A percentile compares a stretch with the other conserved stretches of the same genome.
Evolutionary conservation across 805 yeast species (phyloP).

Genomic region (Blastobotrys terrestris): DNA sequence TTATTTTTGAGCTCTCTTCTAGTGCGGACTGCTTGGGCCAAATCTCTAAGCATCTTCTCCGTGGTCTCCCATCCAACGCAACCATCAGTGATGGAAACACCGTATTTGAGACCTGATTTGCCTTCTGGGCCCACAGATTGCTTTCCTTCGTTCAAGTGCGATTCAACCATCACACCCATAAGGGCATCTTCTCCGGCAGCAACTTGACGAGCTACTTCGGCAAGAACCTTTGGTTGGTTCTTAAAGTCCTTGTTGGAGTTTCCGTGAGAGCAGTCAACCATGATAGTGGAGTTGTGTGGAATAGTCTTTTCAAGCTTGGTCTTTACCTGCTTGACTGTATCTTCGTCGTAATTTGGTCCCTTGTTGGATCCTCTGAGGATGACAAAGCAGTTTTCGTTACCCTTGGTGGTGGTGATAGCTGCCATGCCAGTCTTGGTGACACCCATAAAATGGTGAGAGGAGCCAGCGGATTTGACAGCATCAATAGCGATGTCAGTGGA

Average conservation of each 20-base stretch:
- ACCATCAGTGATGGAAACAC: constrained; percentile 95
- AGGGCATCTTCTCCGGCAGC: constrained; percentile 71
- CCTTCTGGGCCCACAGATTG: constrained; percentile 70
- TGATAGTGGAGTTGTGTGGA: constrained; percentile 48
- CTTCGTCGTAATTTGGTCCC: constrained; percentile 87
- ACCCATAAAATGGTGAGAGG: constrained; percentile 92
- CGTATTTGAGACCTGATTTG: constrained; percentile 67
- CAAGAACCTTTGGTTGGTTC: constrained; percentile 92
- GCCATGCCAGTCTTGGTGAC: constrained; percentile 97
- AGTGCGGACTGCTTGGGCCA: constrained; percentile 75
- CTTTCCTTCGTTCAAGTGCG: constrained; percentile 84
- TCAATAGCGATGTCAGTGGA: constrained; percentile 87
- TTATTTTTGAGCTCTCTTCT: constrained; percentile 40
- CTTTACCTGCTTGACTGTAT: constrained; percentile 70
- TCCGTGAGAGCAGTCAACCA: constrained; percentile 99
- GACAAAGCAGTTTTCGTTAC: constrained; percentile 90
- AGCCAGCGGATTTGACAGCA: constrained; percentile 87
- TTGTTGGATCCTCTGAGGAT: constrained; percentile 93
- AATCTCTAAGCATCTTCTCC: constrained; percentile 65
- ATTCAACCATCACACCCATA: constrained; percentile 94
- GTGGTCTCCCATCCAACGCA: constrained; percentile 93
- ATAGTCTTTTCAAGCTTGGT: constrained; percentile 42
- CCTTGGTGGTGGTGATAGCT: constrained; percentile 93
- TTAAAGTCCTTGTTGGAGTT: constrained; percentile 90
- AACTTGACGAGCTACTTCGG: constrained; percentile 74